Percentiles rank a stretch among this genome's conserved stretches.
These are phyloP conservation scores for Hygrophorus russula DNA, from an alignment of 768 basidiomycete genomes.

Conservation along the genomic window DNA sequence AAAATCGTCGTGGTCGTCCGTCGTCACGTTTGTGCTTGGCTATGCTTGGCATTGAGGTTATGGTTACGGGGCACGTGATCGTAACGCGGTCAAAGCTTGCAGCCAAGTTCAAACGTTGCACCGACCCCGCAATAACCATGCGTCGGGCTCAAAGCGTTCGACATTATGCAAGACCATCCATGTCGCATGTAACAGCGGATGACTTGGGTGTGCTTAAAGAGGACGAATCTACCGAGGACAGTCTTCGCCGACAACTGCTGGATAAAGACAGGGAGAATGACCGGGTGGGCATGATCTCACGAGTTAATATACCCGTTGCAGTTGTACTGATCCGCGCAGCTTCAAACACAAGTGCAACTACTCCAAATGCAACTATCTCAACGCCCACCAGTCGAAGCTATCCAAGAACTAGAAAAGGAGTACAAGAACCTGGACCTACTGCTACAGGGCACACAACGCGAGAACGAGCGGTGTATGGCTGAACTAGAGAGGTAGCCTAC, in stretches of 20 bases:
- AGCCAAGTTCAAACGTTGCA: background rate
- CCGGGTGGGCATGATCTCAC: constrained; percentile 28
- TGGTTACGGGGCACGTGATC: background rate
- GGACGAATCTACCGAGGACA: constrained; percentile 50
- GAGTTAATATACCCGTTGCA: background rate
- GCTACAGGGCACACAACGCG: constrained; percentile 69
- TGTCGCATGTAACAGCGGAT: constrained; percentile 33
- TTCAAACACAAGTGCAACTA: constrained; percentile 48
- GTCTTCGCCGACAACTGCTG: constrained; percentile 48
- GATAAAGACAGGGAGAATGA: constrained; percentile 65
- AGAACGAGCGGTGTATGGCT: constrained; percentile 78
- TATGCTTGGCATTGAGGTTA: constrained; percentile 1
- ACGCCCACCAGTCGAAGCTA: constrained; percentile 55
- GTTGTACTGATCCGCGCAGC: constrained; percentile 22
- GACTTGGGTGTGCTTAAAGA: constrained; percentile 55
- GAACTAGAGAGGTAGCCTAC: constrained; percentile 54
- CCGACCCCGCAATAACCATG: constrained; percentile 22
- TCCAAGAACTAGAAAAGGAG: constrained; percentile 61
- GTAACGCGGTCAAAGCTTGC: background rate
- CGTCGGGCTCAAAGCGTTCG: constrained; percentile 57
- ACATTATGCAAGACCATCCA: constrained; percentile 40
- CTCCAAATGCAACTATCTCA: constrained; percentile 57
- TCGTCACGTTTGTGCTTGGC: background rate
- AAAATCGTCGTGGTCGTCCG: background rate
- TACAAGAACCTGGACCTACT: constrained; percentile 67